Base-by-base conservation (phyloP, 2,329 filamentous ascomycete genomes). In the Paramyrothecium roridum region DNA sequence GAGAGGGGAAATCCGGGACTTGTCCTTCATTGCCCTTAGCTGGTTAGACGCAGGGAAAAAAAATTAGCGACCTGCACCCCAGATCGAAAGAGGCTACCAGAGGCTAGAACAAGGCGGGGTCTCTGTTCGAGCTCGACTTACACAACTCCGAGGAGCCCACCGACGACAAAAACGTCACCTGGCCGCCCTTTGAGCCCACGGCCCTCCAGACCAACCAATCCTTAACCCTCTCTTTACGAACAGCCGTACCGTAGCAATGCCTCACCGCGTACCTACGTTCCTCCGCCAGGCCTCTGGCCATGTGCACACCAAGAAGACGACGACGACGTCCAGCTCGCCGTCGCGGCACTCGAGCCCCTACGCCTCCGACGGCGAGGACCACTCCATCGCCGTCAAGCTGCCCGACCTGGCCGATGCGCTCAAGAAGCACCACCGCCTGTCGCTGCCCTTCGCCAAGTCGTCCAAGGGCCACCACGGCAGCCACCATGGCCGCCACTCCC, bases 221-320 rank as follows among this genome's bases (percentile, higher is more conserved):
- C 30, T 40, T n/a, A 12, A 16, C 21, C 10, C 10, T 50, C 13
- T 23, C 17, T 23, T 50, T 30, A n/a, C 26, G 17, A 48, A 20
- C 20, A 10, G 8, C 20, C 7, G 13, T 48, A 30, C 23, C 59
- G 54, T 30, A 65, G 74, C 65, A 53, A 85, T 85, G 82, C 81
- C 82, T 65, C 80, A 84, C 72, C 74, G 78, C 57, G 82, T 85
- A 59, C 73, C 78, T 66, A 80, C 76, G 66, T 84, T 85, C 70
- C 76, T 85, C 62, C 79, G 80, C 61, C 77, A 75, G 59, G 80
- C 81, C n/a, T 80, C 80, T 59, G 80, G 82, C 66, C 77, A 74
- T 68, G 79, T 82, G 54, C 76, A 73, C 64, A 75, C 81, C 61
- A 80, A 82, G 60, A 78, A 70, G 56, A 61, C 63, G 19, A 60